Conservation (phyloP, 257 asterid species). For the Solanum virginianum region DNA sequence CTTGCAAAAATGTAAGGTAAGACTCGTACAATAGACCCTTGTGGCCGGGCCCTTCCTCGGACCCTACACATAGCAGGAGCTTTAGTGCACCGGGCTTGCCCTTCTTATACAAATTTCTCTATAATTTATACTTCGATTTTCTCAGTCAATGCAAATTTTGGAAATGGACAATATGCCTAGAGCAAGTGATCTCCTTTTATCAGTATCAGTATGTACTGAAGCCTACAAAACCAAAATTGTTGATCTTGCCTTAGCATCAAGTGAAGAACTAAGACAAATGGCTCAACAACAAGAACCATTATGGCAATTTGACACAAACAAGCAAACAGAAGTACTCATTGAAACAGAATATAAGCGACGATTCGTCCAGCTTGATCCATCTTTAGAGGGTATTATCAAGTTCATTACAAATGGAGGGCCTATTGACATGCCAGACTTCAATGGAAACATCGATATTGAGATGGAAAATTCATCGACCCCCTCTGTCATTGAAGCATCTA, state of each 20-base stretch:
- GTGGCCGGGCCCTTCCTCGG: no score
- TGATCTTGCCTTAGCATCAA: conserved; percentile 26
- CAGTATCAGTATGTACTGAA: conserved; percentile 30
- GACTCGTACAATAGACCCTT: no score
- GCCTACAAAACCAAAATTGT: conserved; percentile 17
- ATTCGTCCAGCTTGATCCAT: conserved; percentile 24
- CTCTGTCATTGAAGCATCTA: conserved; percentile 21
- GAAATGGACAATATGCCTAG: conserved; percentile 4
- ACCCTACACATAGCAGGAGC: no score
- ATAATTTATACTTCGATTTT: neutral
- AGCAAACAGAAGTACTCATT: conserved; percentile 25
- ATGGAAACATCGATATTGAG: neutral
- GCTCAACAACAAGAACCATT: conserved; percentile 25
- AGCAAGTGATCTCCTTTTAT: conserved; percentile 39
- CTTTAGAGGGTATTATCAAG: conserved; percentile 34
- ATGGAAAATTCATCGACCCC: neutral
- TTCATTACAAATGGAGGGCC: conserved; percentile 16
- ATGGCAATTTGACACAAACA: conserved; percentile 24
- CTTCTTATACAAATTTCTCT: neutral
- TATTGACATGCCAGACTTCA: conserved; percentile 14
- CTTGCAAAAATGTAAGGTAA: no score
- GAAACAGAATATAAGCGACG: conserved; percentile 24
- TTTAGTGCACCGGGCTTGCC: no score
- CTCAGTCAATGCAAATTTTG: neutral
- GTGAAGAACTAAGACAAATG: conserved; percentile 31